These are phyloP conservation scores for Pseudomonodictys pantanalensis DNA, from an alignment of 495 filamentous ascomycete species.

Conservation along the genomic window DNA sequence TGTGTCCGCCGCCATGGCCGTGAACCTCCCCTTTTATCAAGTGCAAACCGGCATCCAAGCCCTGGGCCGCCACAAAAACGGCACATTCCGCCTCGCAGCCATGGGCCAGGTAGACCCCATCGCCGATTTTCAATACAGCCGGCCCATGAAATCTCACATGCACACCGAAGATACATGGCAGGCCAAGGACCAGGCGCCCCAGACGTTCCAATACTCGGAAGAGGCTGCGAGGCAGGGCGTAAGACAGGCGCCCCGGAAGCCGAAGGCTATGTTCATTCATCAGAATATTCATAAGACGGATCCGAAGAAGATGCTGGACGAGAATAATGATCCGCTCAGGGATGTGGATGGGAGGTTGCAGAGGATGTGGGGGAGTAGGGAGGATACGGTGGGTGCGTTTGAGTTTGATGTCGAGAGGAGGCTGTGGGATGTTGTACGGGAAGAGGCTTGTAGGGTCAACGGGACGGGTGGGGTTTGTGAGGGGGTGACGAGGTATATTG, in stretches of 20 bases:
- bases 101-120: conserved; percentile 4
- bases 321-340: conserved; percentile 35
- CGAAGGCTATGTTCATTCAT: conserved; percentile 41
- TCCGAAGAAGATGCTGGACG: conserved; percentile 11
- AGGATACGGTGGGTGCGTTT: background rate
- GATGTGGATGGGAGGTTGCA: conserved; percentile 4
- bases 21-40: conserved; percentile 51
- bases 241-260: conserved; percentile 43
- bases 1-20: conserved; percentile 51
- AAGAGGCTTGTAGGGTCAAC: conserved; percentile 43
- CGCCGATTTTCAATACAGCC: background rate
- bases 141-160: background rate
- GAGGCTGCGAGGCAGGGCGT: too few relatives aligned
- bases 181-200: conserved; percentile 48
- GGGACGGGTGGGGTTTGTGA: background rate
- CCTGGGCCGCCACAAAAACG: conserved; percentile 40
- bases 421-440: conserved; percentile 51
- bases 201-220: too few relatives aligned
- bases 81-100: background rate
- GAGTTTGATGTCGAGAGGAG: conserved; percentile 44
- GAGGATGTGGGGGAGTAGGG: background rate
- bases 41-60: conserved; percentile 45
- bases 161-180: conserved; percentile 35
- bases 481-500: conserved; percentile 1
- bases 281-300: background rate